Conservation (phyloP, 805 yeast species). For the Naumovozyma dairenensis region DNA sequence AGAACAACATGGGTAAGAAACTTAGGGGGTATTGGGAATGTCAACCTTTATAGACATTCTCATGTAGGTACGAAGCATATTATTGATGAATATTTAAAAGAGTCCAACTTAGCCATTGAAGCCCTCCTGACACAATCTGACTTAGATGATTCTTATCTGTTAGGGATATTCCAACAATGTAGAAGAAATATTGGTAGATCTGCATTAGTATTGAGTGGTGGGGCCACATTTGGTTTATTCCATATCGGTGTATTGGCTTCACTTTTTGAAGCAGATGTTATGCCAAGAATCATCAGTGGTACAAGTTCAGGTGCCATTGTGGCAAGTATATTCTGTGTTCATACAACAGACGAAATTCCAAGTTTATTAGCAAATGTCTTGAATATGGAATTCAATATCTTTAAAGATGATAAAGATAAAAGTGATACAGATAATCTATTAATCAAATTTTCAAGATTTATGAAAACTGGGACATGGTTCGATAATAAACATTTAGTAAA, state of each 20-base stretch:
- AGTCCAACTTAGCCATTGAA: conserved; percentile 48
- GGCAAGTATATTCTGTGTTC: conserved; percentile 79
- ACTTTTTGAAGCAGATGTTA: conserved; percentile 56
- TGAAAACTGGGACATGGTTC: conserved; percentile 84
- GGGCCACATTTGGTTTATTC: conserved; percentile 85
- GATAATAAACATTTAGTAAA: conserved; percentile 61
- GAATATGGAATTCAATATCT: conserved; percentile 39
- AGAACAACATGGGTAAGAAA: conserved; percentile 81
- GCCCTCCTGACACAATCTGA: conserved; percentile 22
- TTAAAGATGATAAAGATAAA: conserved; percentile 44
- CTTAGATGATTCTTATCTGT: conserved; percentile 56
- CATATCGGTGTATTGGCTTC: conserved; percentile 89
- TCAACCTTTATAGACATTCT: conserved; percentile 64
- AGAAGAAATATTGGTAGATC: conserved; percentile 89
- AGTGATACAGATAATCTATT: conserved; percentile 44
- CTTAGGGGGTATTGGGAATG: conserved; percentile 79
- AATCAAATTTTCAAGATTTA: conserved; percentile 44
- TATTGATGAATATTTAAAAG: conserved; percentile 74
- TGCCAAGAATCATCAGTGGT: conserved; percentile 87
- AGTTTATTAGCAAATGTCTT: conserved; percentile 42
- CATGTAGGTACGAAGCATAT: conserved; percentile 77
- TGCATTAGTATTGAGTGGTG: conserved; percentile 91
- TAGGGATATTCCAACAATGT: conserved; percentile 77
- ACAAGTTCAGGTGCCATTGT: conserved; percentile 94
- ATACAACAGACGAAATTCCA: conserved; percentile 59